phyloP scores from a whole-genome alignment of 805 yeast genomes.

The Lachancea meyersii region DNA sequence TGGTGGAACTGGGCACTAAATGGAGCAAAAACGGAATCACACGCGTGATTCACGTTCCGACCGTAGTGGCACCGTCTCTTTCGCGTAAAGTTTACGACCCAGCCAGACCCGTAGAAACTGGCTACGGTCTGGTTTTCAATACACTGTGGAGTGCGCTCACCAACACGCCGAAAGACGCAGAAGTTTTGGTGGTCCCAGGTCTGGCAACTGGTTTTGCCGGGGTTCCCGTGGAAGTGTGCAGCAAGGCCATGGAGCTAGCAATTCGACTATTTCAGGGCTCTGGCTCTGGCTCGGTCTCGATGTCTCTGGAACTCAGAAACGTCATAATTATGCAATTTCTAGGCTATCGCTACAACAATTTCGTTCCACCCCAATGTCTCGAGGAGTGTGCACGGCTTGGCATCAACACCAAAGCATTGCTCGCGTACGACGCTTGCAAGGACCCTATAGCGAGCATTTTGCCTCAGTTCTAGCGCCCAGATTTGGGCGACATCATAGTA shows the following conservation, averaged over 20 bases:
- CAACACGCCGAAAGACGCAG: conserved; percentile 18
- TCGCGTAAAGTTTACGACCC: conserved; percentile 14
- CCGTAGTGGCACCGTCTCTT: conserved; percentile 30
- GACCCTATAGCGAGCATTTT: conserved; percentile 18
- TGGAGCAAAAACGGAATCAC: conserved; percentile 14
- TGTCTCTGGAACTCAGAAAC: conserved; percentile 21
- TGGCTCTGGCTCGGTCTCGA: conserved; percentile 11
- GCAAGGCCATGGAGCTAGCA: conserved; percentile 30
- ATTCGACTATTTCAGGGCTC: conserved; percentile 18
- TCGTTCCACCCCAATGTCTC: conserved; percentile 14
- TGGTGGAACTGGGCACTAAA: conserved; percentile 15
- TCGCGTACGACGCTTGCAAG: conserved; percentile 15
- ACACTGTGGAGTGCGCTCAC: conserved; percentile 26
- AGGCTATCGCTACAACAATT: conserved; percentile 21
- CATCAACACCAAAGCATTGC: conserved; percentile 13
- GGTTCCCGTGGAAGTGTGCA: conserved; percentile 23
- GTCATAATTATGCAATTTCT: conserved; percentile 26
- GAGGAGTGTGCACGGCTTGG: conserved; percentile 21
- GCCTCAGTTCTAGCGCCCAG: neutral
- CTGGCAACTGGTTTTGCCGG: conserved; percentile 32
- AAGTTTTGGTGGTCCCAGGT: conserved; percentile 28
- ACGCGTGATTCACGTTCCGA: conserved; percentile 30
- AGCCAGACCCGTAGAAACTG: conserved; percentile 17
- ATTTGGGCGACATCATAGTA: neutral
- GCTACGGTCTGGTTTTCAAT: conserved; percentile 27